Percentiles rank a stretch among this genome's conserved stretches.
phyloP scores from a whole-genome alignment of 352 stramenopile genomes.

The Thraustochytrium sp. region DNA sequence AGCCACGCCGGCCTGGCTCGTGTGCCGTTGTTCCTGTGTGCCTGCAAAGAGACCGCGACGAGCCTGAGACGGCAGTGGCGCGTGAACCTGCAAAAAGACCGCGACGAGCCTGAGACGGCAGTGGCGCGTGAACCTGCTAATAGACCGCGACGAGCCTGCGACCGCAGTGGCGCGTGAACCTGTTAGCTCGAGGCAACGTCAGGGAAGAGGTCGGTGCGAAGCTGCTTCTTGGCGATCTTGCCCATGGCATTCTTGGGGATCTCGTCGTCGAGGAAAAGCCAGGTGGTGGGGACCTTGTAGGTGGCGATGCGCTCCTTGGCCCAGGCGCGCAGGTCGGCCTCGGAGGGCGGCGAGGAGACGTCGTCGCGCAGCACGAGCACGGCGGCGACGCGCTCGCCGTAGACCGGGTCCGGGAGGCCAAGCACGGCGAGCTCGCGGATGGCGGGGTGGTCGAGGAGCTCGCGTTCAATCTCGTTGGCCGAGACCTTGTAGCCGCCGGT shows the following conservation, averaged over 20 bases:
- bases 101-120: too few species aligned
- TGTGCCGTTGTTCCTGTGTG: too few species aligned
- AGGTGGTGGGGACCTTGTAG: constrained; percentile 67
- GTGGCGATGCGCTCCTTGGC: constrained; percentile 62
- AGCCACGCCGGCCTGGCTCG: too few species aligned
- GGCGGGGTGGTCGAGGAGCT: constrained; percentile 69
- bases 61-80: too few species aligned
- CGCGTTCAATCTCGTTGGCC: constrained; percentile 76
- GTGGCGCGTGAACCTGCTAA: too few species aligned
- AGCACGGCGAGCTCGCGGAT: constrained; percentile 76
- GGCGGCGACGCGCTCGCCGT: constrained; percentile 60
- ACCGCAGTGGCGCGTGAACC: too few species aligned
- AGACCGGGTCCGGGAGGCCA: constrained; percentile 62
- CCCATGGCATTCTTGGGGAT: constrained; percentile 87
- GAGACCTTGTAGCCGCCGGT: constrained; percentile 79
- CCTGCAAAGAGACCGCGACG: too few species aligned
- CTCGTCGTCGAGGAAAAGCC: constrained; percentile 66
- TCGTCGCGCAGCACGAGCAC: constrained; percentile 62
- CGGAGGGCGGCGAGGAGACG: constrained; percentile 53
- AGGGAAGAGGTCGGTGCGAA: constrained; percentile 51
- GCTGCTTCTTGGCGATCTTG: constrained; percentile 85
- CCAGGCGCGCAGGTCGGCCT: constrained; percentile 56
- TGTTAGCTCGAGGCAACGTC: too few species aligned
- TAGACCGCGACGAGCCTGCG: too few species aligned
- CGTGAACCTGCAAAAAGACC: too few species aligned